Conservation (phyloP, 352 stramenopile species). For the Pythium scleroteichum region DNA sequence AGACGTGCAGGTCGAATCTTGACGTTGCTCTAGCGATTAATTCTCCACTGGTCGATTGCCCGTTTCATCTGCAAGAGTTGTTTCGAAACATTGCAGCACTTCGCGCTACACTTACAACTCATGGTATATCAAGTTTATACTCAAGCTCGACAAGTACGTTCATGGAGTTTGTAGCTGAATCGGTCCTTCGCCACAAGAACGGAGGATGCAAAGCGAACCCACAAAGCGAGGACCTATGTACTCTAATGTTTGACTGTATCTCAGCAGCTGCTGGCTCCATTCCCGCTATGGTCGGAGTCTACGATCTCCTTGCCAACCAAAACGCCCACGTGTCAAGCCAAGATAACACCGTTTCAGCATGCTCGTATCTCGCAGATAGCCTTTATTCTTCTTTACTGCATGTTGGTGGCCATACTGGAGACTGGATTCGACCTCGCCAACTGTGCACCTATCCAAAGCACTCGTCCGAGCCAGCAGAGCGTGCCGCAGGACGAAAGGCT, state of each 20-base stretch:
- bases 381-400: conserved; percentile 7
- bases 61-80: not conserved
- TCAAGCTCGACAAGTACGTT: not conserved
- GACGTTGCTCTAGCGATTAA: not conserved
- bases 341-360: conserved; percentile 14
- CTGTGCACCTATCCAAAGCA: conserved; percentile 2
- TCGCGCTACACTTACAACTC: not conserved
- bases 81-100: not conserved
- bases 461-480: not conserved
- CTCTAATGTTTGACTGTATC: conserved; percentile 8
- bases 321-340: not conserved
- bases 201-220: conserved; percentile 6
- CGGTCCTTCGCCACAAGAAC: conserved; percentile 3
- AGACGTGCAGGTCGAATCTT: not conserved
- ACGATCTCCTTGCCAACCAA: conserved; percentile 1
- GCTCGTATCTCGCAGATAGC: conserved; percentile 5
- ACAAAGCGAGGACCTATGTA: conserved; percentile 22
- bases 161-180: conserved; percentile 1
- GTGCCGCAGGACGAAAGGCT: not conserved
- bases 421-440: conserved; percentile 14
- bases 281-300: conserved; percentile 14
- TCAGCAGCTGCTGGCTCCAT: conserved; percentile 15
- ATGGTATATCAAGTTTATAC: not conserved
- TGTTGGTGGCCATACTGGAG: not conserved
- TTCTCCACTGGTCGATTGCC: not conserved